phyloP scores from a whole-genome alignment of 768 basidiomycete species.

The Rhodotorula toruloides region DNA sequence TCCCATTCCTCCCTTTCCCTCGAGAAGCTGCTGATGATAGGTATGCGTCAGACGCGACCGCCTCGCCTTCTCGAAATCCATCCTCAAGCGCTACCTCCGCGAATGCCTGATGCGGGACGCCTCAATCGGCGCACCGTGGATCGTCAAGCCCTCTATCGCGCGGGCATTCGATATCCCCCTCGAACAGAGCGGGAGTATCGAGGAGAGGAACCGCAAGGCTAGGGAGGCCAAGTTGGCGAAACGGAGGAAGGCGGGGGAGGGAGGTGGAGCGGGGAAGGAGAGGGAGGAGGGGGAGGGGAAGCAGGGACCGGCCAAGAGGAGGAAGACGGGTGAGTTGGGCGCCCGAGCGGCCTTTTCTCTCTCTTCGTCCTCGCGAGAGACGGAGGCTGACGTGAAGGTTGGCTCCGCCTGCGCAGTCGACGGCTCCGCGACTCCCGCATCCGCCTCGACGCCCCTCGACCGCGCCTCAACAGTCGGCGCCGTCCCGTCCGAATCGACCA shows the following conservation, averaged over 20 bases:
- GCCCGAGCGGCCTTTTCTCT: neutral
- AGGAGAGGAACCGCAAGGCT: constrained; percentile 68
- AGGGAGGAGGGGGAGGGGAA: neutral
- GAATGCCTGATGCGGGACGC: constrained; percentile 91
- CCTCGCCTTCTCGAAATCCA: constrained; percentile 91
- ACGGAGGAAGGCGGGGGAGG: constrained; percentile 12
- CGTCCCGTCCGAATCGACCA: constrained; percentile 42
- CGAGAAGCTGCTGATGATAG: neutral
- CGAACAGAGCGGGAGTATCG: constrained; percentile 78
- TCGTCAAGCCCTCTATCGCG: constrained; percentile 79
- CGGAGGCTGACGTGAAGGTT: neutral
- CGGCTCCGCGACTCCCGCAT: neutral
- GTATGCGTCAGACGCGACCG: constrained; percentile 70
- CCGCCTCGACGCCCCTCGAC: neutral
- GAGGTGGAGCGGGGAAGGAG: neutral
- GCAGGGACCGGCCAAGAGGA: constrained; percentile 5
- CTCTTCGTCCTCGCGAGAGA: neutral
- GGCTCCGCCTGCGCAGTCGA: neutral
- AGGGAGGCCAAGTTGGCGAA: constrained; percentile 78
- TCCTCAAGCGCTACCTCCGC: constrained; percentile 89
- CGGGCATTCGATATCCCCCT: constrained; percentile 75
- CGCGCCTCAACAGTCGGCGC: neutral
- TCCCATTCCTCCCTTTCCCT: constrained; percentile 15
- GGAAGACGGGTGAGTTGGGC: constrained; percentile 9
- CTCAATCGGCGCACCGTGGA: constrained; percentile 91